A percentile compares a stretch with the other conserved stretches of the same genome.
These are phyloP conservation scores for Malus orientalis DNA, from an alignment of 306 rosid genomes.

Conservation along the genomic window DNA sequence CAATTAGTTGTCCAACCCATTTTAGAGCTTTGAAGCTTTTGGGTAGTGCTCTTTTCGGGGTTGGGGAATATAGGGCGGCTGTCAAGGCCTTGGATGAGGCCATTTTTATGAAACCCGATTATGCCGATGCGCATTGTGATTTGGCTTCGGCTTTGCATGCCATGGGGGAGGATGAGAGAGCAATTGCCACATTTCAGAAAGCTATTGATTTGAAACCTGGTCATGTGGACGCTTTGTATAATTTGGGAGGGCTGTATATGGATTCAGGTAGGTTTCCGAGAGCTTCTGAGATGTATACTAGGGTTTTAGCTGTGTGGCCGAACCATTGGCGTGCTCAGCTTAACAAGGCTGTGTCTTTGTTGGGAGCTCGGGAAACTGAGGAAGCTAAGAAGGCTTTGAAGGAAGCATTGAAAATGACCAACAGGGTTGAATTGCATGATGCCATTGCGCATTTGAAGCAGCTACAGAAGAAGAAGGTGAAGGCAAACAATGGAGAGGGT, in stretches of 20 bases:
- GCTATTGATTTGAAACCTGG: constrained; percentile 96
- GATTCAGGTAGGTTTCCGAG: constrained; percentile 88
- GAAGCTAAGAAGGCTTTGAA: constrained; percentile 87
- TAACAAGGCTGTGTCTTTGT: constrained; percentile 89
- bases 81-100: constrained; percentile 95
- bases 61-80: constrained; percentile 94
- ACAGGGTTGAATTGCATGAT: constrained; percentile 94
- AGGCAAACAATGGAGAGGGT: constrained; percentile 53
- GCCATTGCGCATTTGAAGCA: constrained; percentile 93
- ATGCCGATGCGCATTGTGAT: constrained; percentile 96
- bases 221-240: constrained; percentile 88
- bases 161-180: constrained; percentile 89
- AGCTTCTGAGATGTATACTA: constrained; percentile 96
- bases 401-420: constrained; percentile 96
- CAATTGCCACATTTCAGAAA: constrained; percentile 90
- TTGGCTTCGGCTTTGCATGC: constrained; percentile 96
- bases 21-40: constrained; percentile 92
- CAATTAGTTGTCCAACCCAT: constrained; percentile 94
- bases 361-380: constrained; percentile 89
- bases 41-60: constrained; percentile 97
- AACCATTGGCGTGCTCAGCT: constrained; percentile 99
- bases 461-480: constrained; percentile 84
- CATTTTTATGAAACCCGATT: constrained; percentile 89
- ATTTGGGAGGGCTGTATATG: constrained; percentile 96
- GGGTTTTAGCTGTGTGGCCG: constrained; percentile 92